These are phyloP conservation scores for Hypoxylon sp. DNA, from an alignment of 2,329 filamentous ascomycete genomes.

Conservation along the genomic window DNA sequence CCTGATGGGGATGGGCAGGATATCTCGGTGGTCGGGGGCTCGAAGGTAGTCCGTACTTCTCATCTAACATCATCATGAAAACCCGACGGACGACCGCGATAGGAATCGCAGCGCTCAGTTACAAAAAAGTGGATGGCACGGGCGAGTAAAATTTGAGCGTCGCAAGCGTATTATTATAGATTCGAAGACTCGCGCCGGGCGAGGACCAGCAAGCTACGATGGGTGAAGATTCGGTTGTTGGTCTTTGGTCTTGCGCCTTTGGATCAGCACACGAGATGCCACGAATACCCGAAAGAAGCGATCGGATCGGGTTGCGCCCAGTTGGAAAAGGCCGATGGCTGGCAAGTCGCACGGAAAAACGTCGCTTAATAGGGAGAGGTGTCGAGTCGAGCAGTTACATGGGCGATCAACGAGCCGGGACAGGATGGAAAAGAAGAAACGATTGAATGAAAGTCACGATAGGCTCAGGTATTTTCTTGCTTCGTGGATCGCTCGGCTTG, in stretches of 20 bases:
- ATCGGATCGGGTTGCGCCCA: constrained; percentile 35
- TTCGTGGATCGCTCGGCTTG: constrained; percentile 15
- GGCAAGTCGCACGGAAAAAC: constrained; percentile 23
- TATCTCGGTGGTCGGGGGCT: constrained; percentile 8
- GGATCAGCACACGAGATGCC: constrained; percentile 38
- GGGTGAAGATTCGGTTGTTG: constrained; percentile 26
- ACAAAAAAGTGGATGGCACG: neutral
- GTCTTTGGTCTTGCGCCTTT: constrained; percentile 38
- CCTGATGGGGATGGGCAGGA: constrained; percentile 1
- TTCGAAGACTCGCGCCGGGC: constrained; percentile 43
- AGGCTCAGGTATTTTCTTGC: neutral
- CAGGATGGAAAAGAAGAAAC: neutral
- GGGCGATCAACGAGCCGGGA: constrained; percentile 4
- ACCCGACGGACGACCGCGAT: constrained; percentile 30
- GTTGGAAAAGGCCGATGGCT: constrained; percentile 31
- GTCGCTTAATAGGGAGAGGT: constrained; percentile 28
- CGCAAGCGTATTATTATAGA: constrained; percentile 14
- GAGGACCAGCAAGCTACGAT: constrained; percentile 35
- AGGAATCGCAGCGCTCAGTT: constrained; percentile 19
- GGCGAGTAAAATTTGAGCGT: constrained; percentile 12
- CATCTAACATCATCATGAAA: constrained; percentile 53
- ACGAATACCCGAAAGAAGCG: constrained; percentile 37
- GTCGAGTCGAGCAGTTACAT: constrained; percentile 12
- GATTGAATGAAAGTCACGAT: constrained; percentile 22
- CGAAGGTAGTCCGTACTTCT: constrained; percentile 51